These are phyloP conservation scores for Tarenaya hassleriana DNA, from an alignment of 345 rosid genomes.

Conservation along the genomic window DNA sequence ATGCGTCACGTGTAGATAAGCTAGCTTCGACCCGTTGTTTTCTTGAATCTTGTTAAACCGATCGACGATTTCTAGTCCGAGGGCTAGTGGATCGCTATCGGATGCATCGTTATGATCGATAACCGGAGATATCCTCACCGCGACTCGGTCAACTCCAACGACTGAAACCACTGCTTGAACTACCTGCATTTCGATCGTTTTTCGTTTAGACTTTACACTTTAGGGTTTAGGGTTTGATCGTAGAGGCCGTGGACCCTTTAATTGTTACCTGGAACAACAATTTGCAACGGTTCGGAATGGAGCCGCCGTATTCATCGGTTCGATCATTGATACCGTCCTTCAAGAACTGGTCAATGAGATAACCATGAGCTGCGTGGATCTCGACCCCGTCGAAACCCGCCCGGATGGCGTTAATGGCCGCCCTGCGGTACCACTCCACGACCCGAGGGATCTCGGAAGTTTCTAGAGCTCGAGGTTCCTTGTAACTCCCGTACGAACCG, in stretches of 20 bases:
- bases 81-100: slow-evolving; percentile 62
- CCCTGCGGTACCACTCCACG: slow-evolving; percentile 49
- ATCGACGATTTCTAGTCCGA: slow-evolving; percentile 56
- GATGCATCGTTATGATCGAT: slow-evolving; percentile 66
- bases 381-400: slow-evolving; percentile 94
- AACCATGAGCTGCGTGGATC: slow-evolving; percentile 86
- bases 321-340: slow-evolving; percentile 79
- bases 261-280: slow-evolving; percentile 42
- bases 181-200: no score
- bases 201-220: no score
- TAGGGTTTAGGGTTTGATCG: background rate
- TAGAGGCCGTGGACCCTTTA: background rate
- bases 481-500: slow-evolving; percentile 43
- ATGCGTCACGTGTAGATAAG: slow-evolving; percentile 77
- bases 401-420: slow-evolving; percentile 61
- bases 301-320: slow-evolving; percentile 73
- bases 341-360: slow-evolving; percentile 77
- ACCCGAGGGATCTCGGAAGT: slow-evolving; percentile 43
- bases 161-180: slow-evolving; percentile 48
- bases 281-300: slow-evolving; percentile 57
- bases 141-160: slow-evolving; percentile 55
- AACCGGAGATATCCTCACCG: slow-evolving; percentile 70
- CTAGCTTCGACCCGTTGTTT: slow-evolving; percentile 43
- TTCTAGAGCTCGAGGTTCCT: slow-evolving; percentile 42
- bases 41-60: slow-evolving; percentile 55